Percentiles rank a stretch among this genome's conserved stretches.
phyloP scores from a whole-genome alignment of 306 rosid genomes.

The Hippophae rhamnoides region DNA sequence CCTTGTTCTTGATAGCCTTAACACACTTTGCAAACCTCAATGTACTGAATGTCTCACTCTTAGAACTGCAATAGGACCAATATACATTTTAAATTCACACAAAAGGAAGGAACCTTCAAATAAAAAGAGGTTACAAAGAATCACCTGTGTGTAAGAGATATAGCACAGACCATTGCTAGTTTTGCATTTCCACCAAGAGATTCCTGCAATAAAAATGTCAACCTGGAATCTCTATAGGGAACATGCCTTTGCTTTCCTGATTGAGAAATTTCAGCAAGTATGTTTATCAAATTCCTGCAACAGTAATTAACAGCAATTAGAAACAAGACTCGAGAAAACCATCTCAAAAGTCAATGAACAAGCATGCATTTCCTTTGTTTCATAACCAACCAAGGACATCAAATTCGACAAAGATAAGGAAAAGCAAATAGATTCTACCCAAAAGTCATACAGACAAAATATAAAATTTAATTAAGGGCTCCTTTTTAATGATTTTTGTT shows the following conservation, averaged over 20 bases:
- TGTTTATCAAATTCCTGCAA: conserved; percentile 95
- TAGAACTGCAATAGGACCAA: conserved; percentile 54
- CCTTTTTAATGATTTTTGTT: no score
- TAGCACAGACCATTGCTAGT: conserved; percentile 98
- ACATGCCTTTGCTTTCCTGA: conserved; percentile 95
- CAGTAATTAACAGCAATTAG: conserved; percentile 13
- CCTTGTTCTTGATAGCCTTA: conserved; percentile 95
- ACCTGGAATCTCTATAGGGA: conserved; percentile 93
- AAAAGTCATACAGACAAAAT: no score
- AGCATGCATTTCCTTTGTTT: no score
- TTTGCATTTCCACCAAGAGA: conserved; percentile 99
- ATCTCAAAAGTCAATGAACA: not conserved
- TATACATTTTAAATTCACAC: conserved; percentile 19
- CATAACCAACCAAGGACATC: no score
- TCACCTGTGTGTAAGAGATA: conserved; percentile 91
- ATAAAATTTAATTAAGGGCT: no score
- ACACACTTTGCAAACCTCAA: conserved; percentile 97
- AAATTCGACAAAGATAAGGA: no score
- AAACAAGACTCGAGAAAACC: conserved; percentile 1
- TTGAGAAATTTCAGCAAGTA: conserved; percentile 97
- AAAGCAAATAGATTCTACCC: no score
- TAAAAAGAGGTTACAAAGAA: conserved; percentile 10
- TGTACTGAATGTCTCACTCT: conserved; percentile 93
- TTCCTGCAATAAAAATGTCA: conserved; percentile 93
- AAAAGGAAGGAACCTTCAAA: conserved; percentile 9